A percentile compares a stretch with the other conserved stretches of the same genome.
These are phyloP conservation scores for Nannochloris sp. DNA, from an alignment of 139 green algal genomes.

Conservation along the genomic window DNA sequence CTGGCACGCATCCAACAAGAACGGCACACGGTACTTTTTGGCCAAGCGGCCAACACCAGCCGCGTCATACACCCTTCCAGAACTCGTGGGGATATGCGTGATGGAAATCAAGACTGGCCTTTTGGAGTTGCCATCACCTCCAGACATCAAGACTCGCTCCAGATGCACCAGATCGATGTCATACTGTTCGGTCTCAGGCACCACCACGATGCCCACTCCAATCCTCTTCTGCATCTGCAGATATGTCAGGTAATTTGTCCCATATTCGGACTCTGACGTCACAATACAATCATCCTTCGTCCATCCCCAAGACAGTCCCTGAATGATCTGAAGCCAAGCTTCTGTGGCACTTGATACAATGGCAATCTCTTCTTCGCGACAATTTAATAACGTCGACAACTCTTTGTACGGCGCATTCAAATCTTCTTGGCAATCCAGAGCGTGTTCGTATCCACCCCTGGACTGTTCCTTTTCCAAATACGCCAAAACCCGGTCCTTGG, in stretches of 20 bases:
- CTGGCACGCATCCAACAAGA: constrained; percentile 68
- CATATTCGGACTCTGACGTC: constrained; percentile 52
- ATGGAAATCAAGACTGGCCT: constrained; percentile 37
- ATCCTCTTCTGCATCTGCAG: constrained; percentile 43
- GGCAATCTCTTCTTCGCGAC: constrained; percentile 38
- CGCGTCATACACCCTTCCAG: constrained; percentile 50
- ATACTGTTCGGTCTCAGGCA: constrained; percentile 38
- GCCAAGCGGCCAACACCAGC: constrained; percentile 33
- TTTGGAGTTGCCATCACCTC: background rate
- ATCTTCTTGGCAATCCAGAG: background rate
- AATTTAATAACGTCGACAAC: constrained; percentile 47
- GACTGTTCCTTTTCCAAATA: constrained; percentile 30
- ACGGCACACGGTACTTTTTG: constrained; percentile 33
- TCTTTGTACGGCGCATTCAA: constrained; percentile 37
- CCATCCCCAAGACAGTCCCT: constrained; percentile 38
- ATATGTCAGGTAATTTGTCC: constrained; percentile 52
- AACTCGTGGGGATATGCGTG: constrained; percentile 58
- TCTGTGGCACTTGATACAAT: constrained; percentile 37
- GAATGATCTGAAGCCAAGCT: constrained; percentile 55
- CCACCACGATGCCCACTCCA: constrained; percentile 33
- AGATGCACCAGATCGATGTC: constrained; percentile 37
- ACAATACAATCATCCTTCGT: constrained; percentile 42
- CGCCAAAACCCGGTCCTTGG: constrained; percentile 18
- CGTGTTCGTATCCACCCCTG: constrained; percentile 31
- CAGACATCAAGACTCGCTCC: constrained; percentile 8